Evolutionary conservation across 1,284 basidiomycete genomes (phyloP).

Genomic region (Tremellales sp.): DNA sequence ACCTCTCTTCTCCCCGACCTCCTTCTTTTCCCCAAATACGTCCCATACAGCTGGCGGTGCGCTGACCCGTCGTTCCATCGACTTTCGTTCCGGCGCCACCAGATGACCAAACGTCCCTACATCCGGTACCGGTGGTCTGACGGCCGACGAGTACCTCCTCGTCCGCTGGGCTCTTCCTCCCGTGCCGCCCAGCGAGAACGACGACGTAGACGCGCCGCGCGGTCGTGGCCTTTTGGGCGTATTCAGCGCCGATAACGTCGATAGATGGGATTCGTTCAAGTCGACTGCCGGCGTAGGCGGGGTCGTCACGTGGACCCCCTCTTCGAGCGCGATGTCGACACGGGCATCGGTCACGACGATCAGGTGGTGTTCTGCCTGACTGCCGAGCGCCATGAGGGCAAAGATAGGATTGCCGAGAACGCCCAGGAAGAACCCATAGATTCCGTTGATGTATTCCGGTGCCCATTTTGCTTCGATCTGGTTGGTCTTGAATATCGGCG

Average conservation of each 20-base stretch:
- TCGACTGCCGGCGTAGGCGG: not conserved
- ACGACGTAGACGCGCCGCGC: constrained; percentile 23
- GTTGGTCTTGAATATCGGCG: constrained; percentile 42
- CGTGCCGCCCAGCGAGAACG: constrained; percentile 46
- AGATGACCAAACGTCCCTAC: not conserved
- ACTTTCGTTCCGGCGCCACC: not conserved
- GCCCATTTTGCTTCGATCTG: constrained; percentile 47
- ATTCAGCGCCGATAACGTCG: constrained; percentile 9
- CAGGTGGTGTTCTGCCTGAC: constrained; percentile 47
- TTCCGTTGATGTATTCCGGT: constrained; percentile 46
- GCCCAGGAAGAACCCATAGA: constrained; percentile 46
- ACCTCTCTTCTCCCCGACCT: no score
- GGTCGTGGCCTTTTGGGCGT: constrained; percentile 10
- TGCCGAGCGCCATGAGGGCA: constrained; percentile 45
- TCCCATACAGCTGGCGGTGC: constrained; percentile 20
- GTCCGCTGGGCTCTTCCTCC: constrained; percentile 43
- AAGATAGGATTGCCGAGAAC: constrained; percentile 50
- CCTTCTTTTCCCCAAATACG: no score
- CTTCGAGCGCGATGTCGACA: constrained; percentile 2
- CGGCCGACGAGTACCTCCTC: constrained; percentile 12
- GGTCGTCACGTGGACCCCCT: not conserved
- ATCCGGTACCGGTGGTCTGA: constrained; percentile 1
- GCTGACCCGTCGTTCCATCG: not conserved
- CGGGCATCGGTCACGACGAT: constrained; percentile 28
- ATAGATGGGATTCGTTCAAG: constrained; percentile 28